phyloP scores from a whole-genome alignment of 164 flowering plant genomes.

The Hamamelis virginiana region DNA sequence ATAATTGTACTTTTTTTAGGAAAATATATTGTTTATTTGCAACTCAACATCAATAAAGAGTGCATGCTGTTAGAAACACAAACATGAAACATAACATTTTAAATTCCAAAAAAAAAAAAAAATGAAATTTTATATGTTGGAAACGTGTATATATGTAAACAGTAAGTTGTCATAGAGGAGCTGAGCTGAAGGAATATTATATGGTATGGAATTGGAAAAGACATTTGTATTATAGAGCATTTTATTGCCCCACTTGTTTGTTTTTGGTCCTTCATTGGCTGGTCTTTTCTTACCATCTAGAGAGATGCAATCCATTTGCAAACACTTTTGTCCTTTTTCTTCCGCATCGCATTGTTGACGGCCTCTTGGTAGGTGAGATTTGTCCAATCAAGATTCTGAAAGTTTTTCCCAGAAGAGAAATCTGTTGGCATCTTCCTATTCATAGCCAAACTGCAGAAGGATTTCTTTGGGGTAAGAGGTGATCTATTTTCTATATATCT shows the following conservation, averaged over 20 bases:
- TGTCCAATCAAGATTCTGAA: not conserved
- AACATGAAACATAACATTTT: not conserved
- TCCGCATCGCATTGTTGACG: not conserved
- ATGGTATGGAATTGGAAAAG: too few relatives aligned
- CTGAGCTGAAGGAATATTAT: too few relatives aligned
- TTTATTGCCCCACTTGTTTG: constrained; percentile 3
- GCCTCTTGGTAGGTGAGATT: not conserved
- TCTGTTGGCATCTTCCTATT: too few relatives aligned
- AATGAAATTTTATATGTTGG: too few relatives aligned
- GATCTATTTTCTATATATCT: not conserved
- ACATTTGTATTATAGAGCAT: too few relatives aligned
- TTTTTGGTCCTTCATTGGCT: constrained; percentile 1
- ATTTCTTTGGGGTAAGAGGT: not conserved
- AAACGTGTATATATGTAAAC: too few relatives aligned
- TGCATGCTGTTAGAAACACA: not conserved
- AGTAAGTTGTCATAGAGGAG: too few relatives aligned
- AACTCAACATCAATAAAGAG: not conserved
- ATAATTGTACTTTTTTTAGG: not conserved
- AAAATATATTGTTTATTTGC: not conserved
- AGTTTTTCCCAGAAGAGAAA: not conserved
- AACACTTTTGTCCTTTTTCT: not conserved
- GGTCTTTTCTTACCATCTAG: not conserved
- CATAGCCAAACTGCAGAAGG: too few relatives aligned
- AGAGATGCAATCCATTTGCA: not conserved
- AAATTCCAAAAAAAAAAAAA: too few relatives aligned